Evolutionary conservation across 83 land plant species (phyloP).

Genomic region (Thuja plicata): DNA sequence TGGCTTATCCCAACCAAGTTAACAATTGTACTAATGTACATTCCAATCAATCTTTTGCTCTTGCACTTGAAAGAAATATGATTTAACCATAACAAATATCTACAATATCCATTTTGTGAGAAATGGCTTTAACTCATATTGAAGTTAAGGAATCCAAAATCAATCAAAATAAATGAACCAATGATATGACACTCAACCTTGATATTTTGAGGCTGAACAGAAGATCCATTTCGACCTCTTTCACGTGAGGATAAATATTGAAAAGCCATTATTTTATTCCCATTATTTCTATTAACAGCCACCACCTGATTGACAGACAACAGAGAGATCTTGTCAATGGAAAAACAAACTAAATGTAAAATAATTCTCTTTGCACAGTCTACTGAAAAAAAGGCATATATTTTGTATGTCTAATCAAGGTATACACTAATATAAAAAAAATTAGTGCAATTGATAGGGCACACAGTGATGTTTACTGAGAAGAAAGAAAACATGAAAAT

Average conservation of each 20-base stretch:
- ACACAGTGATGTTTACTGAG: not conserved
- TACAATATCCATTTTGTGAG: not conserved
- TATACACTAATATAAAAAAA: not conserved
- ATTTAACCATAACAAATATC: not conserved
- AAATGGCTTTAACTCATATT: not conserved
- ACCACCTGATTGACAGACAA: constrained; percentile 61
- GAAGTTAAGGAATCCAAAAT: not conserved
- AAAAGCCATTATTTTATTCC: constrained; percentile 74
- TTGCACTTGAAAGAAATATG: not conserved
- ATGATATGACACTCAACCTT: constrained; percentile 39
- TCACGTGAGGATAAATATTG: constrained; percentile 88
- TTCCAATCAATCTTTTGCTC: not conserved
- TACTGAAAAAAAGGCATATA: not conserved
- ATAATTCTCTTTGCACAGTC: not conserved
- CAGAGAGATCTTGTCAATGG: not conserved
- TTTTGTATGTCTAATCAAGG: not conserved
- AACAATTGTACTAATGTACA: not conserved
- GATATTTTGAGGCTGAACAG: constrained; percentile 43
- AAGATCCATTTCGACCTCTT: constrained; percentile 77
- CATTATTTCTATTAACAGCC: constrained; percentile 81
- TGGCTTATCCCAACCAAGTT: not conserved
- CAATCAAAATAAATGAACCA: not conserved
- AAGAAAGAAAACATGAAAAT: not conserved
- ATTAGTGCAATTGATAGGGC: not conserved
- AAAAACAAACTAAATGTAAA: not conserved